Base-by-base conservation (phyloP, 768 basidiomycete species). In the Tricholoma saponaceum region DNA sequence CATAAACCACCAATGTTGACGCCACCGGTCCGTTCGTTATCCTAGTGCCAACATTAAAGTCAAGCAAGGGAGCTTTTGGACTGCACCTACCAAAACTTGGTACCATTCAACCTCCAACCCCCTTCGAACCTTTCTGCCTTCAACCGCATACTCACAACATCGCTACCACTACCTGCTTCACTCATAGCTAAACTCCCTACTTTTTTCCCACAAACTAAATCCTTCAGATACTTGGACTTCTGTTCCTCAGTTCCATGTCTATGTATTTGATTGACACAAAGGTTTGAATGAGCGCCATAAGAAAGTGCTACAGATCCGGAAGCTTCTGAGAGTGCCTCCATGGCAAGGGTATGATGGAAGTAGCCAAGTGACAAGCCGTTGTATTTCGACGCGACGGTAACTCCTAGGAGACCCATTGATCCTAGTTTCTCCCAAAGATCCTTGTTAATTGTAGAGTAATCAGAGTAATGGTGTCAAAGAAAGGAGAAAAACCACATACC, bases 131-230 rank as follows among this genome's bases (percentile, higher is more conserved):
- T 90, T 62, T 89, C 86, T 22, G 94, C 94, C 58, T 80, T 85
- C 57, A 94, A 75, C 65, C 79, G 79, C 95, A 98, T 98, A 67
- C 91, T 92, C 18, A 97, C 86, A n/a, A 98, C 95, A 72, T 98
- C 95, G 66, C 92, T 94, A 56, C 95, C 95, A 64, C 88, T 86
- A 14, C 90, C 92, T 1, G 89, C 80, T 75, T 98, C 95, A 64
- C 90, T 92, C 95, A 98, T 98, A 2, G 95, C 95, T 59, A 98
- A 76, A 63, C 90, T 87, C 37, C 95, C 95, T 28, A 98, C 83
- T 69, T 90, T 89, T 67, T 78, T 83, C 20, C 95, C 95, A 26
- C 83, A 78, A 35, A 96, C 74, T 46, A 97, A 78, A 65, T 87
- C 86, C 4, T 88, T 85, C 4, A 98, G 81, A 70, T 94, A 96